Evolutionary conservation across 106 monocot species (phyloP).

Genomic region (Cymbidium sinense): DNA sequence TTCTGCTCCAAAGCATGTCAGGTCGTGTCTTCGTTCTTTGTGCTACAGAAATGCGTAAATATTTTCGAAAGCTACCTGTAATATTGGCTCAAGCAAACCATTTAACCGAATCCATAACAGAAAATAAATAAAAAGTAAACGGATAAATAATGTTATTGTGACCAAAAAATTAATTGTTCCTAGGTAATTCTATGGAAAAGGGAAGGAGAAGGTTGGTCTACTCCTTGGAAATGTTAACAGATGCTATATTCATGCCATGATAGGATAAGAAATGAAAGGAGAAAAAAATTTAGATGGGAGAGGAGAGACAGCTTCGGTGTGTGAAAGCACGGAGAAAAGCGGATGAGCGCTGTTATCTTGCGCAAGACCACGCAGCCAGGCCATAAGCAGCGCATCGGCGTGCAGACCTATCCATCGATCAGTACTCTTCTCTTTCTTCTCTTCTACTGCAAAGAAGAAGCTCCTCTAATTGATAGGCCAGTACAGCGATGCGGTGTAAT

Average conservation of each 20-base stretch:
- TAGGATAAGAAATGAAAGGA: not conserved
- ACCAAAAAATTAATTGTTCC: too few species aligned
- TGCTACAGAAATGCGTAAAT: not conserved
- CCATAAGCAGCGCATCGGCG: conserved; percentile 56
- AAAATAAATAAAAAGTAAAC: not conserved
- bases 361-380: conserved; percentile 27
- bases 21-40: not conserved
- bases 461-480: conserved; percentile 16
- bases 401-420: conserved; percentile 20
- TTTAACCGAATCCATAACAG: not conserved
- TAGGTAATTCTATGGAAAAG: too few species aligned
- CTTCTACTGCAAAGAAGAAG: not conserved
- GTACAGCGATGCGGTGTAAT: conserved; percentile 52
- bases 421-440: not conserved
- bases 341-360: conserved; percentile 41
- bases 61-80: too few species aligned
- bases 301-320: too few species aligned
- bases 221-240: too few species aligned
- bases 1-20: not conserved
- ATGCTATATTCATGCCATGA: not conserved
- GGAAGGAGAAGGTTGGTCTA: too few species aligned
- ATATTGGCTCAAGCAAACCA: too few species aligned
- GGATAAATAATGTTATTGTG: not conserved
- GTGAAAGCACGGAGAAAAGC: not conserved
- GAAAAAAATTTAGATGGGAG: not conserved